Base-by-base conservation (phyloP, 2,329 filamentous ascomycete genomes). In the Ambrosiella xylebori region DNA sequence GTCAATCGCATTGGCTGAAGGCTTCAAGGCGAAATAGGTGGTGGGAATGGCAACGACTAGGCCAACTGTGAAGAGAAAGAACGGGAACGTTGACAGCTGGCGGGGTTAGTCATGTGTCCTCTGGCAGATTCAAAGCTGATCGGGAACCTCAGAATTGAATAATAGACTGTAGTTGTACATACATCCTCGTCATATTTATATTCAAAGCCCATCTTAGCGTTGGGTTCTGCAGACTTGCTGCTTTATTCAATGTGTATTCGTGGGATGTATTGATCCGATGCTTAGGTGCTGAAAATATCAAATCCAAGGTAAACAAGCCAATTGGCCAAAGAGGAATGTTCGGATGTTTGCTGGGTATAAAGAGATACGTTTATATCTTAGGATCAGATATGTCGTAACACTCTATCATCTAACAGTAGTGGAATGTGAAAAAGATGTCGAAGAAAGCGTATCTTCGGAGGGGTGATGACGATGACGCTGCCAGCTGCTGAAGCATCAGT, bases 101-200 rank as follows among this genome's bases (percentile, higher is more conserved):
- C 44, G 39, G 17, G 19, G 50, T 9, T 12, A 57, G 39, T 45
- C 38, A 19, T 40, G 40, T 27, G 8, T 38, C 50, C 38, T 50
- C 41, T 51, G 50, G 19, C 27, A 55, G 53, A 27, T 9, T 7
- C 27, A 27, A 27, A 27, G 27, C 27, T 3, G 27, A 27, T 27
- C 27, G 27, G 27, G 27, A 27, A 27, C 27, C 27, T 27, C 27
- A 27, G 27, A 2, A 27, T 27, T 27, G 3, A 27, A 27, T 27
- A 27, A 27, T 27, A 27, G 27, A 5, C 27, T 41, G 39, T 41
- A n/a, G 39, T n/a, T 12, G 39, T 17, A 53, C 58, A 38, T 52
- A 85, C 85, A 81, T 93, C 82, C 69, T 95, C 87, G 79, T 98
- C 93, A 75, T 98, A 98, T 67, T 87, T 94, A 78, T 98, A 98